Evolutionary conservation across 1,139 yeast species (phyloP).

Genomic region (Saccharomycopsis phalli): DNA sequence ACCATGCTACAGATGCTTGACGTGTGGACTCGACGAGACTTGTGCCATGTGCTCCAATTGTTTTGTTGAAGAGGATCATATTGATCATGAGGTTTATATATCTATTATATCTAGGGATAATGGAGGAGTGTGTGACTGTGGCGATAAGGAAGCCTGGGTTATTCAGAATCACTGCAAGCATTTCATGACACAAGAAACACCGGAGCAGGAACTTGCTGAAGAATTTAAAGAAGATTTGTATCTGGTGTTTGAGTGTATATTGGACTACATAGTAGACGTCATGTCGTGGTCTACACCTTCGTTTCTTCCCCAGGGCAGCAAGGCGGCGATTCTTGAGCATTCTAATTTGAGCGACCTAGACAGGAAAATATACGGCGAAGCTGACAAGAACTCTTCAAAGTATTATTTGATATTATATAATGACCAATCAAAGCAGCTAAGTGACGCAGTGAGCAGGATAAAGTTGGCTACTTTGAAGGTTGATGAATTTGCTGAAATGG

Average conservation of each 20-base stretch:
- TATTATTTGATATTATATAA: slow-evolving; percentile 62
- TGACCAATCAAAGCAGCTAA: slow-evolving; percentile 67
- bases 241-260: slow-evolving; percentile 41
- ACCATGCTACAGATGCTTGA: slow-evolving; percentile 72
- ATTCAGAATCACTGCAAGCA: slow-evolving; percentile 43
- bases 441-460: slow-evolving; percentile 65
- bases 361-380: slow-evolving; percentile 32
- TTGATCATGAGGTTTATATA: slow-evolving; percentile 67
- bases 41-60: slow-evolving; percentile 82
- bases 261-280: slow-evolving; percentile 75
- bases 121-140: slow-evolving; percentile 96
- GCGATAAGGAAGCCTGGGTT: slow-evolving; percentile 75
- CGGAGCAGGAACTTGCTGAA: slow-evolving; percentile 28
- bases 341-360: slow-evolving; percentile 30
- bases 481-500: slow-evolving; percentile 64
- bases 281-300: slow-evolving; percentile 32
- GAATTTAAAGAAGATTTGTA: slow-evolving; percentile 31
- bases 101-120: slow-evolving; percentile 70
- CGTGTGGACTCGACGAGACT: slow-evolving; percentile 80
- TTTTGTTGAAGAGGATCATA: slow-evolving; percentile 60
- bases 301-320: slow-evolving; percentile 21
- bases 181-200: slow-evolving; percentile 22
- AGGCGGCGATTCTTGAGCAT: slow-evolving; percentile 21
- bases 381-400: slow-evolving; percentile 39
- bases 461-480: slow-evolving; percentile 56